Conservation (phyloP, 140 eudicot species). For the Ambrosia hybrid region DNA sequence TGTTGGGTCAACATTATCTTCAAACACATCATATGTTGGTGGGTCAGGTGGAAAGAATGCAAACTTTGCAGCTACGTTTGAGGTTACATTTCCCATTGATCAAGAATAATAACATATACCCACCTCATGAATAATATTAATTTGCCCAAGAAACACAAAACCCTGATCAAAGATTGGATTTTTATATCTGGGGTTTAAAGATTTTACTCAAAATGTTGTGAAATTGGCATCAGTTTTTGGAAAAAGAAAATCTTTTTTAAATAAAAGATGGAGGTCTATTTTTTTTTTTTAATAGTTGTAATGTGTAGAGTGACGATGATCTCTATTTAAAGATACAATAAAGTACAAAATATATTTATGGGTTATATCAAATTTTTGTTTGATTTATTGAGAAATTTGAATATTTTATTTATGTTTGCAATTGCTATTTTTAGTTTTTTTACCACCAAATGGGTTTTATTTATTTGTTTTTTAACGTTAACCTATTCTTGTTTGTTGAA, state of each 20-base stretch:
- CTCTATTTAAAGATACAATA: conserved; percentile 33
- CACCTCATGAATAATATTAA: conserved; percentile 33
- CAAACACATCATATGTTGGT: conserved; percentile 73
- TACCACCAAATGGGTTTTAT: background rate
- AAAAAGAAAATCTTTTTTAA: background rate
- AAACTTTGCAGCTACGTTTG: conserved; percentile 87
- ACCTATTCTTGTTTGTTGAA: too few species aligned
- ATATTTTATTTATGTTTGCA: background rate
- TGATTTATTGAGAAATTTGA: background rate
- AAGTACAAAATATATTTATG: conserved; percentile 19
- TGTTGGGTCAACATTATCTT: conserved; percentile 44
- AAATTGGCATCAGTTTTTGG: conserved; percentile 4
- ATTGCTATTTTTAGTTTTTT: background rate
- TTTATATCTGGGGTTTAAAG: conserved; percentile 28
- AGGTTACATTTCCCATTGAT: conserved; percentile 90
- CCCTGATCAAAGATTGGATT: conserved; percentile 14
- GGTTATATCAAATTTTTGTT: conserved; percentile 7
- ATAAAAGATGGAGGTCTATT: conserved; percentile 1
- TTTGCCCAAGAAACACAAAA: conserved; percentile 4
- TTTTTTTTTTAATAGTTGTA: conserved; percentile 3
- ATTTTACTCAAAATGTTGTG: conserved; percentile 8
- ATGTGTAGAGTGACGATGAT: conserved; percentile 30
- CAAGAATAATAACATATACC: conserved; percentile 30
- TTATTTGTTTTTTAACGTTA: background rate
- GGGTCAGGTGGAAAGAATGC: conserved; percentile 99